Evolutionary conservation across 2,329 filamentous ascomycete species (phyloP).

Genomic region (Aureobasidium sp.): DNA sequence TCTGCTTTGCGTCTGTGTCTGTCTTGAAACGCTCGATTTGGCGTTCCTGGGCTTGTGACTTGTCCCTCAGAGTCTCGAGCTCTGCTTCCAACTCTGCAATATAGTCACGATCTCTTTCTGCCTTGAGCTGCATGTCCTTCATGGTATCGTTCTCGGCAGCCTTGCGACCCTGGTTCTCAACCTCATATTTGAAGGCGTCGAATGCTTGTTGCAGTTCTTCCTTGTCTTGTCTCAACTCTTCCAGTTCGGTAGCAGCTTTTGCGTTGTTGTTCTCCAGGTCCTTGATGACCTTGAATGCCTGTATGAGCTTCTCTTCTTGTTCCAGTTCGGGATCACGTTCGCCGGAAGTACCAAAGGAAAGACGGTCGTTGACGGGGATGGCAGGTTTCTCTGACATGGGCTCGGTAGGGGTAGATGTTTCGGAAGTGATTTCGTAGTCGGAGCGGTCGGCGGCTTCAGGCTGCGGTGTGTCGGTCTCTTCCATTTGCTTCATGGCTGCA

Average conservation of each 20-base stretch:
- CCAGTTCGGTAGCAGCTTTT: conserved; percentile 37
- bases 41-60: conserved; percentile 40
- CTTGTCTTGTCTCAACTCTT: conserved; percentile 35
- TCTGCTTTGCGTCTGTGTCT: conserved; percentile 40
- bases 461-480: conserved; percentile 19
- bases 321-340: conserved; percentile 40
- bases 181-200: conserved; percentile 39
- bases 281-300: conserved; percentile 41
- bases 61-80: conserved; percentile 37
- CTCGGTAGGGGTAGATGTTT: conserved; percentile 17
- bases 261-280: conserved; percentile 36
- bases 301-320: conserved; percentile 44
- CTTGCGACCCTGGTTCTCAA: conserved; percentile 35
- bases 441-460: conserved; percentile 25
- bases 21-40: conserved; percentile 38
- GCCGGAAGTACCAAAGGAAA: conserved; percentile 20
- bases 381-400: not conserved
- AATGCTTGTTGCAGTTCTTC: conserved; percentile 42
- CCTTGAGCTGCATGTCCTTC: conserved; percentile 37
- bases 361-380: not conserved
- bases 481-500: conserved; percentile 35
- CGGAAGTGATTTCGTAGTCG: conserved; percentile 19
- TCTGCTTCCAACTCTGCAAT: conserved; percentile 45
- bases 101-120: conserved; percentile 41
- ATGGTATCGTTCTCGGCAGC: conserved; percentile 35